Evolutionary conservation across 805 yeast genomes (phyloP), one percentile per base, ranked within the genome.

Genomic region (Ogataea glucozyma): DNA sequence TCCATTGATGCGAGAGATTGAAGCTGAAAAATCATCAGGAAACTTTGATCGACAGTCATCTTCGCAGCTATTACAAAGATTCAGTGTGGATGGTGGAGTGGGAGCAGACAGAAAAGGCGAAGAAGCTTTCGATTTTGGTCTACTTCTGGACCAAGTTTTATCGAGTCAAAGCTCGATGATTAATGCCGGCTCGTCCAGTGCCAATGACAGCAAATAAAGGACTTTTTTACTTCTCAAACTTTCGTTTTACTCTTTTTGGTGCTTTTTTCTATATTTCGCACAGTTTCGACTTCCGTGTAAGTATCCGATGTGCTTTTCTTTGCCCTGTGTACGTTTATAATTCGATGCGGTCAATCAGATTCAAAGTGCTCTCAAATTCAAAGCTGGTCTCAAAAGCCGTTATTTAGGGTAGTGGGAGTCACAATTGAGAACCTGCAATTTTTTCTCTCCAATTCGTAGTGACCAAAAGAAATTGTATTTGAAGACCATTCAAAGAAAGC

Each of bases 1-100:
- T 40, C 85, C 87, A 0, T 66, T 83, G 48, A 74, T 82, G 66
- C 82, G 79, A 34, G 89, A 83, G 51, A 81, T 53, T 13, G 55
- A 49, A 18, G 36, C 26, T 18, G 56, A 52, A 24, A 48, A 47
- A 53, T 41, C 27, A 9, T 8, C 29, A 29, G 58, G 44, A 8
- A 26, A 18, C 10, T 24, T 16, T 20, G 17, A 26, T 8, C 27
- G 13, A n/a, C 32, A 22, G 6, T 20, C 31, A 17, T 35, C 40
- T 23, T 26, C 38, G 9, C 31, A 27, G 27, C 14, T 27, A 7
- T 16, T 27, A 23, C 20, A 49, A 35, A 26, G 50, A n/a, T 43
- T 36, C 17, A 41, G 46, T 20, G 51, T 46, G 27, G 55, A 49
- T 10, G 44, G 51, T 49, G 56, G 53, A 26, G 54, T 48, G 23